phyloP scores from a whole-genome alignment of 108 stramenopile genomes.

The Aurantiochytrium sp. region DNA sequence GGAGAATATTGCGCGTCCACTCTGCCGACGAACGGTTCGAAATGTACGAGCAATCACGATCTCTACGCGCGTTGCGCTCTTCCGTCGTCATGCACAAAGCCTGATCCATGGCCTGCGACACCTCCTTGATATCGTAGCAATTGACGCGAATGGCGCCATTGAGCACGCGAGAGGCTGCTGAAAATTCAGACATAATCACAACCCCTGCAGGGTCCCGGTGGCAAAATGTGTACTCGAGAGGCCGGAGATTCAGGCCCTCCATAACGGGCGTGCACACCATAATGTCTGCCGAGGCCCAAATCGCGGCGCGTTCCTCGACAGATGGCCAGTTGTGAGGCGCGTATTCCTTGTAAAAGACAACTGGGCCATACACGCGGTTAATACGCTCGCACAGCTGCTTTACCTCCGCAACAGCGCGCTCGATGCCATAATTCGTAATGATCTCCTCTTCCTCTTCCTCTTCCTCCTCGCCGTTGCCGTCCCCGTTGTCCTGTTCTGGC shows the following conservation, averaged over 20 bases:
- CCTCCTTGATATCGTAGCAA: constrained; percentile 83
- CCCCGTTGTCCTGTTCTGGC: too few relatives aligned
- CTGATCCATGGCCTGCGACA: constrained; percentile 77
- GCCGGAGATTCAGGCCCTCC: constrained; percentile 90
- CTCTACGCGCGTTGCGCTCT: constrained; percentile 68
- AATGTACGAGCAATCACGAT: constrained; percentile 91
- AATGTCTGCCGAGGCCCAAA: constrained; percentile 76
- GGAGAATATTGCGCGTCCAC: constrained; percentile 90
- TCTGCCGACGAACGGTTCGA: constrained; percentile 77
- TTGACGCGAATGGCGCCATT: constrained; percentile 96
- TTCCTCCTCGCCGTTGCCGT: constrained; percentile 13
- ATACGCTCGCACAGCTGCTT: constrained; percentile 68
- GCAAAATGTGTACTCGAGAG: constrained; percentile 73
- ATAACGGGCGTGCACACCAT: constrained; percentile 78
- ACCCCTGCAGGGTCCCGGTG: constrained; percentile 72
- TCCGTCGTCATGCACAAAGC: constrained; percentile 73
- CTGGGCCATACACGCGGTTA: constrained; percentile 62
- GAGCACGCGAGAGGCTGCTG: constrained; percentile 83
- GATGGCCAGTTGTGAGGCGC: constrained; percentile 49
- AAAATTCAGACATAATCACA: constrained; percentile 91
- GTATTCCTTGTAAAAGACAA: constrained; percentile 83
- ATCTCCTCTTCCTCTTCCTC: background rate
- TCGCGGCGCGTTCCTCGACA: constrained; percentile 71
- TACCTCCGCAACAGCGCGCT: constrained; percentile 42
- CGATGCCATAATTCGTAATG: background rate